phyloP scores from a whole-genome alignment of 1,284 basidiomycete species.

The Ustilago cynodontis region DNA sequence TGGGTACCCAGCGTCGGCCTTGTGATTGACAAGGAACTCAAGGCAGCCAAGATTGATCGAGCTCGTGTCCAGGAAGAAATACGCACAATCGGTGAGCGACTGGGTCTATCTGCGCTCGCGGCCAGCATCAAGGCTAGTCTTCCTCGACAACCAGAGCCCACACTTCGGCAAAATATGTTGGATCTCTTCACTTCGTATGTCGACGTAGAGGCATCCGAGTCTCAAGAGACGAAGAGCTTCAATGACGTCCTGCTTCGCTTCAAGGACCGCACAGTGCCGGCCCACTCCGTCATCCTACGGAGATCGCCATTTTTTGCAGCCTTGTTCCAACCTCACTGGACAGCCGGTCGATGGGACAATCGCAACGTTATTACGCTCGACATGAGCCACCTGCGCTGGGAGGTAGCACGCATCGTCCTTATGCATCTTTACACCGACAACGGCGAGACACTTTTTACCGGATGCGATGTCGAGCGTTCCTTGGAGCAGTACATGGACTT shows the following conservation, averaged over 20 bases:
- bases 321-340: conserved; percentile 90
- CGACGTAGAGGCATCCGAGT: conserved; percentile 17
- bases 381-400: conserved; percentile 81
- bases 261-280: conserved; percentile 78
- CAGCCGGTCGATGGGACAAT: conserved; percentile 75
- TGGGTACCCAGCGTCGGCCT: conserved; percentile 84
- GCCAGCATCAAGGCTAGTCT: conserved; percentile 70
- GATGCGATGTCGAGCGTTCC: conserved; percentile 69
- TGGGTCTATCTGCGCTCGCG: conserved; percentile 72
- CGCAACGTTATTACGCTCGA: conserved; percentile 76
- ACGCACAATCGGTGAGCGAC: conserved; percentile 73
- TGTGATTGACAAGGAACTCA: conserved; percentile 72
- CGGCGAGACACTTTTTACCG: conserved; percentile 78
- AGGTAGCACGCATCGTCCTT: conserved; percentile 82
- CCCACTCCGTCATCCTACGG: conserved; percentile 82
- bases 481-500: conserved; percentile 87
- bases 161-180: conserved; percentile 74
- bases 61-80: conserved; percentile 75
- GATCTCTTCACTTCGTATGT: conserved; percentile 71
- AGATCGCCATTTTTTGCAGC: conserved; percentile 86
- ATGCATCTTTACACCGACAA: conserved; percentile 83
- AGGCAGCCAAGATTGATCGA: conserved; percentile 77
- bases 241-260: conserved; percentile 84
- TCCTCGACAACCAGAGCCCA: conserved; percentile 71
- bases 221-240: conserved; percentile 26